phyloP scores from a whole-genome alignment of 1,284 basidiomycete species.

The Coniferiporia sulphurascens region DNA sequence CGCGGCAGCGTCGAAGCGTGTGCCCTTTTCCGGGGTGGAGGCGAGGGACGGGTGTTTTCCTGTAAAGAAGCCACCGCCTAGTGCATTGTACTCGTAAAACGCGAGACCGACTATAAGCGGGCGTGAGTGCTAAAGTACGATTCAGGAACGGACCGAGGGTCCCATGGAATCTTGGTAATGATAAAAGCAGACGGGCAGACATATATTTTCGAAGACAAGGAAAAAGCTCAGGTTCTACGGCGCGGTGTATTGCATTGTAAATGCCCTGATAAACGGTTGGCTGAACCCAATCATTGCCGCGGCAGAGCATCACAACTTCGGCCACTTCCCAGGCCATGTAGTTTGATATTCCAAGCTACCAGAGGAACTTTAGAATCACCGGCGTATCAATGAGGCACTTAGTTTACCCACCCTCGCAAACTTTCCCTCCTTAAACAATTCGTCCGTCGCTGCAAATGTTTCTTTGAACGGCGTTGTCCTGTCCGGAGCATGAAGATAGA shows the following conservation, averaged over 20 bases:
- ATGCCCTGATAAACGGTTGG: constrained; percentile 68
- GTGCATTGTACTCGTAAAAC: constrained; percentile 25
- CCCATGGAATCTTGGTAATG: constrained; percentile 57
- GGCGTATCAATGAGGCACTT: too few relatives aligned
- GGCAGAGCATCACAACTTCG: constrained; percentile 52
- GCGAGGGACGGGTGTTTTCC: constrained; percentile 28
- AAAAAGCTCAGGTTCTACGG: neutral
- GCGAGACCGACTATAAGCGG: constrained; percentile 2
- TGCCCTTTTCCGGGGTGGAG: neutral
- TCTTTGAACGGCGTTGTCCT: constrained; percentile 40
- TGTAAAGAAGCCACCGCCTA: constrained; percentile 39
- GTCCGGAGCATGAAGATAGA: constrained; percentile 53
- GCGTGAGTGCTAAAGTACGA: neutral
- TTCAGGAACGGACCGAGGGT: constrained; percentile 35
- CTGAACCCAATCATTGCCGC: constrained; percentile 48
- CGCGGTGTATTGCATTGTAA: constrained; percentile 46
- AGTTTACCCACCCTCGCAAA: too few relatives aligned
- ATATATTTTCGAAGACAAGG: neutral
- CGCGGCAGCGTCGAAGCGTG: neutral
- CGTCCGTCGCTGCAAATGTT: constrained; percentile 44
- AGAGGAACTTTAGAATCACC: neutral
- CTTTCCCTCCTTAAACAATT: constrained; percentile 43
- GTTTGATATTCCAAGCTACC: neutral
- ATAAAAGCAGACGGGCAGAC: constrained; percentile 49
- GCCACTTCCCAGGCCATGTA: constrained; percentile 49